These are phyloP conservation scores for Lasiosphaeris hirsuta DNA, from an alignment of 495 filamentous ascomycete species.

Conservation along the genomic window DNA sequence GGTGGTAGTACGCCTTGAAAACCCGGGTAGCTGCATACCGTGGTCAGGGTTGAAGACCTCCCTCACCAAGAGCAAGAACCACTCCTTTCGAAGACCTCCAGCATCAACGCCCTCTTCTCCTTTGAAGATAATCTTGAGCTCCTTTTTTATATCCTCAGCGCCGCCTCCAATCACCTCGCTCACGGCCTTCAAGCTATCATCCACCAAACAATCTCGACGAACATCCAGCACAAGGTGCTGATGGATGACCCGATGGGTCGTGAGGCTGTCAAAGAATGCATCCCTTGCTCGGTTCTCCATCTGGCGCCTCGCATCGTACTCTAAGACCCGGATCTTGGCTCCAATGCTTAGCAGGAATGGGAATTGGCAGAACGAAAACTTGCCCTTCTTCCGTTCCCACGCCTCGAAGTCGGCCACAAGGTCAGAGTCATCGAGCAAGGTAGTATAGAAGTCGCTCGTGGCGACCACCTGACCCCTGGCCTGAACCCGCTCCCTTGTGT, in stretches of 20 bases:
- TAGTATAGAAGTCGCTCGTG: constrained; percentile 84
- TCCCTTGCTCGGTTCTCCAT: constrained; percentile 89
- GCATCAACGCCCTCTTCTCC: constrained; percentile 93
- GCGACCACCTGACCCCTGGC: constrained; percentile 48
- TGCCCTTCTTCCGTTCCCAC: constrained; percentile 74
- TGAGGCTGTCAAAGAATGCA: constrained; percentile 86
- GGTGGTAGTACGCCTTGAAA: neutral
- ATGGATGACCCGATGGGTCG: constrained; percentile 67
- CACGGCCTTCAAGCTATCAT: constrained; percentile 82
- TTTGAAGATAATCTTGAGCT: constrained; percentile 77
- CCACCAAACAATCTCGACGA: constrained; percentile 82
- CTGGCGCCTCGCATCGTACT: constrained; percentile 85
- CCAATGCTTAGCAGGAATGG: constrained; percentile 92
- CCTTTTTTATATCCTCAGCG: constrained; percentile 90
- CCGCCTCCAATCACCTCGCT: constrained; percentile 83
- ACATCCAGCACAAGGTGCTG: constrained; percentile 80
- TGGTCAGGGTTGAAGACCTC: constrained; percentile 92
- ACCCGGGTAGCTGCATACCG: constrained; percentile 51
- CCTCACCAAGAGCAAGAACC: constrained; percentile 87
- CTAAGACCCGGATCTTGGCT: constrained; percentile 89
- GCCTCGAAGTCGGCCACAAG: constrained; percentile 83
- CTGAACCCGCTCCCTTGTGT: constrained; percentile 28
- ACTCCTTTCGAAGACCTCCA: constrained; percentile 89
- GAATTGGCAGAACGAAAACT: constrained; percentile 91
- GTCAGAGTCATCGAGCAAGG: constrained; percentile 78